Evolutionary conservation across 371 early-diverging fungal genomes (phyloP), one percentile per base, ranked within the genome.

Genomic region (Mortierella polycephala): DNA sequence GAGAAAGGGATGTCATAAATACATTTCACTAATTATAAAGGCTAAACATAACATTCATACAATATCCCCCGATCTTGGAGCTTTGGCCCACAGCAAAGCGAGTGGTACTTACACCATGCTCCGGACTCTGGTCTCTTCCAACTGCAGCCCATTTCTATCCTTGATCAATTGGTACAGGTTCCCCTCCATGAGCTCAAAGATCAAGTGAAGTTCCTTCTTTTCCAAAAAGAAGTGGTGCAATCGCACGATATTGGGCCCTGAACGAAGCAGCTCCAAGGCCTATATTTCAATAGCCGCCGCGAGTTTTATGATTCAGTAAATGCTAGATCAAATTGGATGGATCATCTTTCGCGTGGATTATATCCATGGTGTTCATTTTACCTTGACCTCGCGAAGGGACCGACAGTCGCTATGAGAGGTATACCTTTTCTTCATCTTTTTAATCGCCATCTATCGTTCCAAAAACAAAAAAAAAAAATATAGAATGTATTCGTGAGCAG

Each of bases 101-200:
- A 57, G 50, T n/a, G 39, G 21, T n/a, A 45, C 81, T 69, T 85
- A 93, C 75, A 91, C 89, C 62, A 88, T 87, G 57, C 82, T 83
- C 65, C 88, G 86, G 56, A 94, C 85, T 42, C 84, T 85, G 5
- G 67, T 62, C 64, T 92, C 91, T 18, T 86, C 73, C 59, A 92
- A 83, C 12, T 75, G 70, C 11, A 62, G 56, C 21, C 91, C 94
- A 40, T 89, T 89, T 23, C 91, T 86, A 41, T 88, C 86, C 57
- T 91, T 89, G 39, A 95, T 92, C 59, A 91, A 71, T 77, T 96
- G 96, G 76, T 96, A 96, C 42, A 98, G 81, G 81, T 97, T 96
- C n/a, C 93, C 93, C 41, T 98, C 94, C 92, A 96, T 93, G 63
- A 88, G 94, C 80, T 98, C 98, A 82, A 98, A 96, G 0, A 98